These are phyloP conservation scores for Bipolaris cookei DNA, from an alignment of 2,329 filamentous ascomycete species.

Conservation along the genomic window DNA sequence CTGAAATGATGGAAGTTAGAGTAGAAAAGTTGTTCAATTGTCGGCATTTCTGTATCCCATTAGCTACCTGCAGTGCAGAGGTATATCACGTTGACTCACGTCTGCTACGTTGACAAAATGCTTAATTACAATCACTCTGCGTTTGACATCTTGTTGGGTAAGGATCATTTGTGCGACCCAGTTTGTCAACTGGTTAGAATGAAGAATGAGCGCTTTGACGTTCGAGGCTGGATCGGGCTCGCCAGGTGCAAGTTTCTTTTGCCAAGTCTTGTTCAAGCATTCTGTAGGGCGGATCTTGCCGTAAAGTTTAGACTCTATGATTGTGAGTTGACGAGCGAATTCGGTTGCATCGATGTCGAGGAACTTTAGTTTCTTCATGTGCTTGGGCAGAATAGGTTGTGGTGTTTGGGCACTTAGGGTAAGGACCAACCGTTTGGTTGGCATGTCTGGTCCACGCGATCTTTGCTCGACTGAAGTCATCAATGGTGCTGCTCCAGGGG, in stretches of 20 bases:
- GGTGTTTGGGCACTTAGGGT: conserved; percentile 84
- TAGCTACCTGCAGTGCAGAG: conserved; percentile 23
- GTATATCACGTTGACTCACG: conserved; percentile 61
- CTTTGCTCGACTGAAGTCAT: conserved; percentile 89
- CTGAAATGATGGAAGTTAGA: conserved; percentile 95
- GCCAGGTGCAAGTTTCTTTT: conserved; percentile 86
- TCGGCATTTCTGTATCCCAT: conserved; percentile 79
- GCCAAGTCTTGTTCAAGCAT: conserved; percentile 98
- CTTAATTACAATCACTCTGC: conserved; percentile 95
- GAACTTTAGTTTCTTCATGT: conserved; percentile 99
- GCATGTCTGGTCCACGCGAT: conserved; percentile 83
- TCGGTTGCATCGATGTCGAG: conserved; percentile 94
- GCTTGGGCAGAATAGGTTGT: conserved; percentile 91
- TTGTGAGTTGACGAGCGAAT: conserved; percentile 96
- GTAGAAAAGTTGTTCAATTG: conserved; percentile 95
- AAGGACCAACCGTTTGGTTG: conserved; percentile 83
- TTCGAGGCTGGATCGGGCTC: conserved; percentile 88
- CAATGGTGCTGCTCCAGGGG: conserved; percentile 82
- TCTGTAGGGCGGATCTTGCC: conserved; percentile 95
- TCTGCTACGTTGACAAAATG: conserved; percentile 97
- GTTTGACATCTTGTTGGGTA: conserved; percentile 91
- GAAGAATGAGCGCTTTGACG: conserved; percentile 93
- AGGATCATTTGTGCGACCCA: conserved; percentile 99
- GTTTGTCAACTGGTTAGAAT: conserved; percentile 98
- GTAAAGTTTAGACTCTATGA: conserved; percentile 93